phyloP scores from a whole-genome alignment of 2,329 filamentous ascomycete species.

The Ceratocystis ficicola region DNA sequence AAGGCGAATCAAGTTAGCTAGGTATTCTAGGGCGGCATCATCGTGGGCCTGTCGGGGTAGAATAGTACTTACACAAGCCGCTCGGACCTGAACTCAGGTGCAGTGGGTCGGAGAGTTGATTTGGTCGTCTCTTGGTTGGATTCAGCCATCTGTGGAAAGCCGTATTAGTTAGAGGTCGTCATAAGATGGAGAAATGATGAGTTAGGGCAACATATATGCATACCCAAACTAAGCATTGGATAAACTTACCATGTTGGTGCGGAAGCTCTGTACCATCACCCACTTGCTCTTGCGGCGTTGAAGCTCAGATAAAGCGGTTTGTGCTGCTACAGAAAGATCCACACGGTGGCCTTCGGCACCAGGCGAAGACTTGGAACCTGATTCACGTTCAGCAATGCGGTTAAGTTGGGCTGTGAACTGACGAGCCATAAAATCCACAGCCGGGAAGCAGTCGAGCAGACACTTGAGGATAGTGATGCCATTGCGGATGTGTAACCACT shows the following conservation, averaged over 20 bases:
- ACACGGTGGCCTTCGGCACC: conserved; percentile 44
- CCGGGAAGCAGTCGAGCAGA: conserved; percentile 71
- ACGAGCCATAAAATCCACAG: conserved; percentile 74
- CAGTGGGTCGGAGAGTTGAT: conserved; percentile 44
- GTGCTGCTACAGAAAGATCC: conserved; percentile 63
- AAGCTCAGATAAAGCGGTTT: conserved; percentile 58
- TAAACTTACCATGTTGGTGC: conserved; percentile 45
- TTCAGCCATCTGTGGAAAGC: not conserved
- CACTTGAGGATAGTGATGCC: conserved; percentile 80
- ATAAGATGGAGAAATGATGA: not conserved
- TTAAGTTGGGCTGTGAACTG: conserved; percentile 52
- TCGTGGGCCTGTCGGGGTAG: too few relatives aligned
- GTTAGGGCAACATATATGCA: conserved; percentile 23
- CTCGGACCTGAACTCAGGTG: conserved; percentile 53
- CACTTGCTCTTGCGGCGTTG: conserved; percentile 55
- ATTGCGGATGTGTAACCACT: conserved; percentile 98
- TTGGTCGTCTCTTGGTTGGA: conserved; percentile 17
- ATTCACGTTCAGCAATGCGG: conserved; percentile 52
- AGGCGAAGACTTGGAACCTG: conserved; percentile 38
- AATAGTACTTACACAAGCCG: conserved; percentile 27
- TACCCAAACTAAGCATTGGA: not conserved
- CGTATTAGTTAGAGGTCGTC: too few relatives aligned
- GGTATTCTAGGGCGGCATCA: too few relatives aligned
- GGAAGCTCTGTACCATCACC: conserved; percentile 64
- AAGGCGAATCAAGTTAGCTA: too few relatives aligned